Evolutionary conservation across 1,139 yeast species (phyloP).

Genomic region (Entelexis sorbosivorans): DNA sequence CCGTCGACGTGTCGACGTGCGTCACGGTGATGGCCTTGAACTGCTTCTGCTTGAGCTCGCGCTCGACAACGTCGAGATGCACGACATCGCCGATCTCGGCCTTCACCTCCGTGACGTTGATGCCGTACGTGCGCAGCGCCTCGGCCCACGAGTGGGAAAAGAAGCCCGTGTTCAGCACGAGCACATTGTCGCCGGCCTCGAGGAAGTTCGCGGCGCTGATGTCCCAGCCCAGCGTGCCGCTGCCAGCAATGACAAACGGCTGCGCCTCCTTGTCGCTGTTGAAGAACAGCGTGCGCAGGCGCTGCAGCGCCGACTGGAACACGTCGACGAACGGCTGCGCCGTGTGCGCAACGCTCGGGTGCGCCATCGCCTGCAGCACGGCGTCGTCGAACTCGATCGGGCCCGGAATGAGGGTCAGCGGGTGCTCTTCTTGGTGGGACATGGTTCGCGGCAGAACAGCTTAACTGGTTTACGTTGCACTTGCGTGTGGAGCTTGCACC

Average conservation of each 20-base stretch:
- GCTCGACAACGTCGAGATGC: constrained; percentile 46
- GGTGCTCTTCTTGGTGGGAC: constrained; percentile 24
- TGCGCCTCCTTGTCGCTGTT: constrained; percentile 56
- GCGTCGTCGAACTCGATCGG: constrained; percentile 81
- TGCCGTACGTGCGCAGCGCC: constrained; percentile 61
- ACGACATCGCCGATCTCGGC: constrained; percentile 71
- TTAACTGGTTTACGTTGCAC: no score
- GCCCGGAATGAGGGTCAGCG: constrained; percentile 75
- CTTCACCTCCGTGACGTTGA: constrained; percentile 46
- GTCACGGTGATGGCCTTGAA: constrained; percentile 74
- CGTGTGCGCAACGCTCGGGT: constrained; percentile 82
- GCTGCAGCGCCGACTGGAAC: constrained; percentile 56
- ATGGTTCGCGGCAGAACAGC: background rate
- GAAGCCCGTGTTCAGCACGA: constrained; percentile 86
- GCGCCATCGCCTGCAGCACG: constrained; percentile 72
- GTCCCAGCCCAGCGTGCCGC: constrained; percentile 96
- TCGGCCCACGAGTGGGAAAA: constrained; percentile 83
- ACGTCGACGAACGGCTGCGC: constrained; percentile 74
- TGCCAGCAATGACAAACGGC: constrained; percentile 74
- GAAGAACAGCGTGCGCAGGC: constrained; percentile 63
- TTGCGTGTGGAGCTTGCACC: background rate
- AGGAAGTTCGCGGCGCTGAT: constrained; percentile 69
- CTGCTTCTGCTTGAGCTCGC: constrained; percentile 41
- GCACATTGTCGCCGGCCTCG: constrained; percentile 48
- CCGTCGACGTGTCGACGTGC: constrained; percentile 93